Base-by-base conservation (phyloP, 2,329 filamentous ascomycete genomes). In the Xylaria digitata region DNA sequence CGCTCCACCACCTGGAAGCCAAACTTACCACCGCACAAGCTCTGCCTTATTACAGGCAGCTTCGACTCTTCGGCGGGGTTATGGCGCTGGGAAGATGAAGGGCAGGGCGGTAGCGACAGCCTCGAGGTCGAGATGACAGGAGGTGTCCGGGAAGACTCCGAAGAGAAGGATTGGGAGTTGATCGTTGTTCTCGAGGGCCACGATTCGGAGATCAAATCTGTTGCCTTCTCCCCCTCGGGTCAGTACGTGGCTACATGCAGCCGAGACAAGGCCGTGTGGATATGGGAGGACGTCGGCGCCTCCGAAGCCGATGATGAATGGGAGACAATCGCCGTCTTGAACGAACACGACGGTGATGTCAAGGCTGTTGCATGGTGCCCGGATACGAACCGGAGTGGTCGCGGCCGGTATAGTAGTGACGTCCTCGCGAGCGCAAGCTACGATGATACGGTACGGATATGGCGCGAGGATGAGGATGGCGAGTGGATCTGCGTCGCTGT, bases 361-460 rank as follows among this genome's bases (percentile, higher is more conserved):
- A 99, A 99, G 79, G 93, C 90, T 70, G 92, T 99, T 1, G 88
- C 90, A 2, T 99, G 96, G 96, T 94, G 96, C 77, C 93, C 93
- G 0, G 89, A 90, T 60, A 86, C 83, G 11, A 84, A 82, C 26
- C 80, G 85, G 26, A 82, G 80, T 64, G 74, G 78, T 19, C 75
- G 78, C 13, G 79, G 84, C 48, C 80, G 82, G 58, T 88, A 87
- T 72, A 83, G 85, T 70, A 82, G 86, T 53, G 91, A 97, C 71
- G 85, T 96, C 53, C 85, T 99, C 21, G 96, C 93, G 6, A 96
- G 91, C 75, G 91, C 88, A n/a, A 96, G 93, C 78, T 99, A 99
- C 78, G 96, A 99, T 76, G 92, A 98, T 77, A 96, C 92, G 5
- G 90, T 97, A 37, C 83, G 95, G 65, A 81, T 98, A 65, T 98